A percentile compares a stretch with the other conserved stretches of the same genome.
phyloP scores from a whole-genome alignment of 495 filamentous ascomycete species.

The Peziza echinospora region DNA sequence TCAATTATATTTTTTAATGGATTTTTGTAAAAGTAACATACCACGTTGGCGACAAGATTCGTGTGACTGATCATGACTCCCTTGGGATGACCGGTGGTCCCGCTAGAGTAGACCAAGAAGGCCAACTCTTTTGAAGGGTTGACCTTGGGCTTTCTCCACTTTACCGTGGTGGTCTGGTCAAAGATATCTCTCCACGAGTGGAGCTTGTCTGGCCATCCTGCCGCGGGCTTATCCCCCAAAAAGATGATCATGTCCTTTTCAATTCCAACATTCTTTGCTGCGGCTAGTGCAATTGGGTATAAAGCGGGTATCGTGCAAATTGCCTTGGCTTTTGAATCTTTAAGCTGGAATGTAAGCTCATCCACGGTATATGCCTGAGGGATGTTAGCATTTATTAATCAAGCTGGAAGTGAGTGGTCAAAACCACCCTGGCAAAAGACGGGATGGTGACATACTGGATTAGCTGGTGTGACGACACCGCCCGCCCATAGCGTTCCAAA shows the following conservation, averaged over 20 bases:
- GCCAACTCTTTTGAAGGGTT: constrained; percentile 37
- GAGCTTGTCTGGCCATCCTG: constrained; percentile 22
- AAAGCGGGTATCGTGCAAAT: constrained; percentile 49
- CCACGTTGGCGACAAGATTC: constrained; percentile 60
- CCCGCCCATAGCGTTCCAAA: constrained; percentile 75
- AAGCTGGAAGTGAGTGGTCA: not conserved
- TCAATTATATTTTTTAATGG: not conserved
- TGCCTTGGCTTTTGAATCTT: constrained; percentile 55
- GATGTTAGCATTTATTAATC: not conserved
- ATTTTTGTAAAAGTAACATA: too few relatives aligned
- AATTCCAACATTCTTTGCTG: constrained; percentile 47
- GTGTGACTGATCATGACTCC: constrained; percentile 73
- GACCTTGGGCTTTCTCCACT: constrained; percentile 22
- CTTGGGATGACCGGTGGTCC: constrained; percentile 84
- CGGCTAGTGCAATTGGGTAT: constrained; percentile 38
- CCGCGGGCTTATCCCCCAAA: constrained; percentile 45
- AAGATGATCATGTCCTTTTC: constrained; percentile 46
- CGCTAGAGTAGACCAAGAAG: constrained; percentile 61
- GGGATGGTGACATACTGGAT: constrained; percentile 36
- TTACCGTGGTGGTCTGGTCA: constrained; percentile 31
- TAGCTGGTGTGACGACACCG: constrained; percentile 59
- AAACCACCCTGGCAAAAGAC: not conserved
- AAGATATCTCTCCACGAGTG: constrained; percentile 43
- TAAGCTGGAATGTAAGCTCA: constrained; percentile 73
- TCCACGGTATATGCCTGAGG: constrained; percentile 46